Base-by-base conservation (phyloP, 2,329 filamentous ascomycete genomes). In the Alternaria sp. region DNA sequence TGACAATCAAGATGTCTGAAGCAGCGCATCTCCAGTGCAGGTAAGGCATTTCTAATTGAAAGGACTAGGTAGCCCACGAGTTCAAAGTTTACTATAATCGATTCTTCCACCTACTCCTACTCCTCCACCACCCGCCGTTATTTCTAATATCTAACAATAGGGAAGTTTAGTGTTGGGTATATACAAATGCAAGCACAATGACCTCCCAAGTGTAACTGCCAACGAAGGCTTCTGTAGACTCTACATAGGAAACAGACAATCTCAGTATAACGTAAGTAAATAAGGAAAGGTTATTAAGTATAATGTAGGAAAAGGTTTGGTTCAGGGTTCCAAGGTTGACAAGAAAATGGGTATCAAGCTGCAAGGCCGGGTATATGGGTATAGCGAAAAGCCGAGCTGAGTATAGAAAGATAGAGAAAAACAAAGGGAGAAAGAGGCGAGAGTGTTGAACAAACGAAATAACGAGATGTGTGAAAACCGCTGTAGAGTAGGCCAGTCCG, bases 361-460 rank as follows among this genome's bases (percentile, higher is more conserved):
- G 46, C 46, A 49, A 49, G 30, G 46, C 46, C 1, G 46, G 46
- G 46, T 49, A 49, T 38, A 24, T 49, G 46, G 46, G 46, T 49
- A 49, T 49, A 49, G 46, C 46, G 46, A 49, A 49, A 49, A 49
- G 46, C 46, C 46, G 46, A 49, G 46, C 32, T 49, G 46, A 36
- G 46, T 49, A 49, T 20, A 49, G 46, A 49, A 49, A 49, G 30
- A 49, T 24, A 38, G 46, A 24, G 24, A 38, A 16, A 24, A 49
- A 7, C n/a, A 18, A 28, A 12, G 7, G 5, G 49, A 38, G 32
- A 51, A 26, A 7, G 44, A 38, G 38, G 47, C 34, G 18, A 22
- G 58, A 60, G 57, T 39, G 51, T 28, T 49, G 46, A 34, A 52
- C 54, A 51, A 51, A 57, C 30, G 56, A 51, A 59, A 51, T 16